These are phyloP conservation scores for Russula virescens DNA, from an alignment of 768 basidiomycete genomes.

Conservation along the genomic window DNA sequence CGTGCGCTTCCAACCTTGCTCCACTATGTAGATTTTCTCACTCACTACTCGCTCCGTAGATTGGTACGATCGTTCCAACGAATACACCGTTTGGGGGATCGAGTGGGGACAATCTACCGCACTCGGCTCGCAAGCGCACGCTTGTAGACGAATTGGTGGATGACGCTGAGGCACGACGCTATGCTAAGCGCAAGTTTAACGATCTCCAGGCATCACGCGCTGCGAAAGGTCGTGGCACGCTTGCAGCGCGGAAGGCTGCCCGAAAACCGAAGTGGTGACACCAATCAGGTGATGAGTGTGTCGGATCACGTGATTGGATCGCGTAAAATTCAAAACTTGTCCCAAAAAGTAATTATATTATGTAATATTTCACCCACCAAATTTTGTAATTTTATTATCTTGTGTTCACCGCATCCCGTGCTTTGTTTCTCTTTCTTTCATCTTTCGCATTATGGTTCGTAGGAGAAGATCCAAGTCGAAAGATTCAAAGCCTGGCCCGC, in stretches of 20 bases:
- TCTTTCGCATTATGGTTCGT: constrained; percentile 14
- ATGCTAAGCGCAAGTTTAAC: constrained; percentile 89
- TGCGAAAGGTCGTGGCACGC: too few species aligned
- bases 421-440: neutral
- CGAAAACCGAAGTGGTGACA: constrained; percentile 66
- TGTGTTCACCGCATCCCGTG: too few species aligned
- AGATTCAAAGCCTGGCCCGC: constrained; percentile 33
- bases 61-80: constrained; percentile 72
- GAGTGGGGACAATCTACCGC: constrained; percentile 64
- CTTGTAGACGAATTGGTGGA: constrained; percentile 86
- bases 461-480: constrained; percentile 12
- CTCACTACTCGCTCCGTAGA: constrained; percentile 37
- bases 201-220: constrained; percentile 65
- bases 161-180: constrained; percentile 78
- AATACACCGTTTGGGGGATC: constrained; percentile 66
- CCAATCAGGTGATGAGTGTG: neutral
- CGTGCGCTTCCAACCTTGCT: constrained; percentile 39
- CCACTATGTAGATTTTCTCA: constrained; percentile 5
- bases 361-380: constrained; percentile 1
- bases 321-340: too few species aligned
- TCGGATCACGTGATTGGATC: too few species aligned
- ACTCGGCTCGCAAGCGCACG: constrained; percentile 68
- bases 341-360: constrained; percentile 1
- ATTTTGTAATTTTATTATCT: too few species aligned
- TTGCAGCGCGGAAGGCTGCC: too few species aligned